Evolutionary conservation across 2,329 filamentous ascomycete species (phyloP).

Genomic region (Fusarium multiceps): DNA sequence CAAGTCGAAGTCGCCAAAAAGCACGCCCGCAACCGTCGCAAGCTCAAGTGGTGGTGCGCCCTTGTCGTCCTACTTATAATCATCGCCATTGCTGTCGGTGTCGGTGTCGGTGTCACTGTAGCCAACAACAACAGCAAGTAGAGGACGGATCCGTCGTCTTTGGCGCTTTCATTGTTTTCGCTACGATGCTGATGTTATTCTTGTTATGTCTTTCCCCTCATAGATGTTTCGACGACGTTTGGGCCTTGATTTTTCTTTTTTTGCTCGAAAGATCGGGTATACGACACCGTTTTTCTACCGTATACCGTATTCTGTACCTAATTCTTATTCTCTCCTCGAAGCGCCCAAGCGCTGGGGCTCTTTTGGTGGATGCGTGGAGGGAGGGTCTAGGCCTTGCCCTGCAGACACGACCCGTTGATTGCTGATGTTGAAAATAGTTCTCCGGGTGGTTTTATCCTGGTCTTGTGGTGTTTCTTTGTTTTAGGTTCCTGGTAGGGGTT

Average conservation of each 20-base stretch:
- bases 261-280: slow-evolving; percentile 24
- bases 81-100: slow-evolving; percentile 64
- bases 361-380: slow-evolving; percentile 21
- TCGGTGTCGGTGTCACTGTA: slow-evolving; percentile 64
- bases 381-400: slow-evolving; percentile 6
- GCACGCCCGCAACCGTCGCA: slow-evolving; percentile 73
- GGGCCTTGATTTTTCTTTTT: slow-evolving; percentile 7
- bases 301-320: slow-evolving; percentile 39
- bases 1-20: slow-evolving; percentile 76
- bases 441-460: slow-evolving; percentile 7
- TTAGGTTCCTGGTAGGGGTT: slow-evolving; percentile 40
- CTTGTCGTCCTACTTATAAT: slow-evolving; percentile 69
- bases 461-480: slow-evolving; percentile 20
- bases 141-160: neutral
- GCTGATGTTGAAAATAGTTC: slow-evolving; percentile 31
- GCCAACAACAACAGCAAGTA: slow-evolving; percentile 41
- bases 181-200: slow-evolving; percentile 27
- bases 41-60: slow-evolving; percentile 86
- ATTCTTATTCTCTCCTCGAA: slow-evolving; percentile 38
- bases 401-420: slow-evolving; percentile 11
- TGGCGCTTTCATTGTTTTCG: slow-evolving; percentile 3
- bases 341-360: slow-evolving; percentile 30
- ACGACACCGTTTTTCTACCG: slow-evolving; percentile 22
- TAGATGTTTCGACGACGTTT: slow-evolving; percentile 41
- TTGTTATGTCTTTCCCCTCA: slow-evolving; percentile 31